phyloP scores from a whole-genome alignment of 2,329 filamentous ascomycete species.

The Didymella pinodella region DNA sequence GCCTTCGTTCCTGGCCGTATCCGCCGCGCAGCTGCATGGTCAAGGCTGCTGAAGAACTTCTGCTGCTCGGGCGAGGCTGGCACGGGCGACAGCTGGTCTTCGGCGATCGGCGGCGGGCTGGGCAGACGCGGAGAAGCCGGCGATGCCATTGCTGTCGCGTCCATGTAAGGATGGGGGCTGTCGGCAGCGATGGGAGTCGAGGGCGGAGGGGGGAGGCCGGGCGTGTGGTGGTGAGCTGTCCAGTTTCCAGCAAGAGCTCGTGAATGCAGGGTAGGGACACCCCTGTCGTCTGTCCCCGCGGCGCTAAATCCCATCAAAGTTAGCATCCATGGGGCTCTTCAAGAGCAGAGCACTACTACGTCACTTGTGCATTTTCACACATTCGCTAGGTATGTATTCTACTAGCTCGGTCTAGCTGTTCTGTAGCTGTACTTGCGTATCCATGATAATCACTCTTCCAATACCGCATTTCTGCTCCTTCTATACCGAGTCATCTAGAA shows the following conservation, averaged over 20 bases:
- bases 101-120: conserved; percentile 91
- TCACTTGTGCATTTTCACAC: conserved; percentile 3
- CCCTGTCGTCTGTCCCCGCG: conserved; percentile 17
- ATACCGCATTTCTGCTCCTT: not conserved
- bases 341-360: conserved; percentile 18
- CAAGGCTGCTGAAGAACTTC: conserved; percentile 63
- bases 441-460: not conserved
- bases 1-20: conserved; percentile 93
- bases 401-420: not conserved
- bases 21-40: conserved; percentile 78
- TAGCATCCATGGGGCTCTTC: conserved; percentile 12
- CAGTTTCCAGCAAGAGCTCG: conserved; percentile 23
- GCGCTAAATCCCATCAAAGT: conserved; percentile 14
- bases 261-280: conserved; percentile 30
- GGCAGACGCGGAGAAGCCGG: conserved; percentile 82
- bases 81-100: conserved; percentile 88
- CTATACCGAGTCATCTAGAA: not conserved
- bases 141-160: conserved; percentile 35
- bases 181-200: not conserved
- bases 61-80: conserved; percentile 67
- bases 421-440: not conserved
- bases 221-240: conserved; percentile 23
- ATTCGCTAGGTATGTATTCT: not conserved
- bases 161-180: conserved; percentile 3
- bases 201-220: not conserved